These are phyloP conservation scores for Neoboletus subvelutipes DNA, from an alignment of 768 basidiomycete genomes.

Conservation along the genomic window DNA sequence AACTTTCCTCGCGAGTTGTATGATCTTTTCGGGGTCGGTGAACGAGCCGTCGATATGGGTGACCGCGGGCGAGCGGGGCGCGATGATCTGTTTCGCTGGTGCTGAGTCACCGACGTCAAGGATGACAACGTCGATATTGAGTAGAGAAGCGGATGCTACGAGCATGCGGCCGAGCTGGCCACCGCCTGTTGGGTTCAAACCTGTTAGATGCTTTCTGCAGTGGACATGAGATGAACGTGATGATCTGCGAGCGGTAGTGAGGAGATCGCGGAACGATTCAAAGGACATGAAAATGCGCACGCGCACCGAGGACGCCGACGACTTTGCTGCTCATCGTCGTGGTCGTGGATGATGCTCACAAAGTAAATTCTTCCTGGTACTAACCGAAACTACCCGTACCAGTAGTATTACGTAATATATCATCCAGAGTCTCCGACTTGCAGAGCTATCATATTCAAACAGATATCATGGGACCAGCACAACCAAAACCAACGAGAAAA, in stretches of 20 bases:
- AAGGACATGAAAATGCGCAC: slow-evolving; percentile 15
- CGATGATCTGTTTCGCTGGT: slow-evolving; percentile 88
- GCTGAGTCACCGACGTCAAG: slow-evolving; percentile 78
- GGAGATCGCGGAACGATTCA: neutral
- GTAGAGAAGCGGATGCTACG: slow-evolving; percentile 80
- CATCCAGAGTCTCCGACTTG: too few relatives aligned
- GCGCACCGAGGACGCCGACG: slow-evolving; percentile 32
- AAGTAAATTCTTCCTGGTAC: too few relatives aligned
- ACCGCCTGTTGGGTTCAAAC: slow-evolving; percentile 58
- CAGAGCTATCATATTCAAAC: neutral
- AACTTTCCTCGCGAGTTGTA: slow-evolving; percentile 74
- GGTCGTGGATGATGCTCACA: neutral
- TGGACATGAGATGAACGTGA: neutral
- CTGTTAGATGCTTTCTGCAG: slow-evolving; percentile 3
- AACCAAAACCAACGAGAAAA: slow-evolving; percentile 40
- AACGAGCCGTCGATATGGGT: slow-evolving; percentile 89
- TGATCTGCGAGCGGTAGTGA: slow-evolving; percentile 15
- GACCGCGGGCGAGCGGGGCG: slow-evolving; percentile 47
- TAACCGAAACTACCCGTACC: too few relatives aligned
- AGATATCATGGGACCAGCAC: slow-evolving; percentile 27
- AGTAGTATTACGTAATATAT: too few relatives aligned
- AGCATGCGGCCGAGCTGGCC: slow-evolving; percentile 99
- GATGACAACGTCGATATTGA: slow-evolving; percentile 80
- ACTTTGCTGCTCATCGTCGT: slow-evolving; percentile 26
- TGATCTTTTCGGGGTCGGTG: slow-evolving; percentile 74